phyloP scores from a whole-genome alignment of 2,329 filamentous ascomycete species.

The Didymella pinodella region DNA sequence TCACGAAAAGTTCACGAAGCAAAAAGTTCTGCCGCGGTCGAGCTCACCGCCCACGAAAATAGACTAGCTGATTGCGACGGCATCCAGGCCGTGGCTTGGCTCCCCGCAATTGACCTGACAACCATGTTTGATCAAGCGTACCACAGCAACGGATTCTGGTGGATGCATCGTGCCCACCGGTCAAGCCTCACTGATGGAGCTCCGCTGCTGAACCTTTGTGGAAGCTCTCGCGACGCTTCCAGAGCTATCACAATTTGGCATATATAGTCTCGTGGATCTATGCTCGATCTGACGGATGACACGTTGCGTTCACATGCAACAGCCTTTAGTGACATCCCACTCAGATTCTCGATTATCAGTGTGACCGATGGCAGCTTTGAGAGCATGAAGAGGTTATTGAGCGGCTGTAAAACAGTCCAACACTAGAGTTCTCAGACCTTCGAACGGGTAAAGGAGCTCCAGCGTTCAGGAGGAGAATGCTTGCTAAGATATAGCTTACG shows the following conservation, averaged over 20 bases:
- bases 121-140: slow-evolving; percentile 18
- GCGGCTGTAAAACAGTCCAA: not conserved
- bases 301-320: slow-evolving; percentile 1
- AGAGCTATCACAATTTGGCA: not conserved
- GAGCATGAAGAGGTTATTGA: not conserved
- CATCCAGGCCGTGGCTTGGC: slow-evolving; percentile 11
- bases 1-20: slow-evolving; percentile 13
- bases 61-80: slow-evolving; percentile 2
- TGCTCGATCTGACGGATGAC: not conserved
- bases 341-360: not conserved
- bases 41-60: slow-evolving; percentile 2
- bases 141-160: slow-evolving; percentile 18
- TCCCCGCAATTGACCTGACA: slow-evolving; percentile 20
- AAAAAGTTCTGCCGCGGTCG: slow-evolving; percentile 17
- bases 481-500: slow-evolving; percentile 11
- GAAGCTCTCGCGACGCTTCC: not conserved
- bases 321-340: not conserved
- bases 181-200: slow-evolving; percentile 2
- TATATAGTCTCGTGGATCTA: not conserved
- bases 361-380: not conserved
- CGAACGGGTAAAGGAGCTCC: not conserved
- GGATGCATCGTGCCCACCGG: slow-evolving; percentile 11
- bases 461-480: not conserved
- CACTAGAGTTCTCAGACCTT: not conserved
- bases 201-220: not conserved